phyloP scores from a whole-genome alignment of 768 basidiomycete genomes.

The Strobilomyces confusus region DNA sequence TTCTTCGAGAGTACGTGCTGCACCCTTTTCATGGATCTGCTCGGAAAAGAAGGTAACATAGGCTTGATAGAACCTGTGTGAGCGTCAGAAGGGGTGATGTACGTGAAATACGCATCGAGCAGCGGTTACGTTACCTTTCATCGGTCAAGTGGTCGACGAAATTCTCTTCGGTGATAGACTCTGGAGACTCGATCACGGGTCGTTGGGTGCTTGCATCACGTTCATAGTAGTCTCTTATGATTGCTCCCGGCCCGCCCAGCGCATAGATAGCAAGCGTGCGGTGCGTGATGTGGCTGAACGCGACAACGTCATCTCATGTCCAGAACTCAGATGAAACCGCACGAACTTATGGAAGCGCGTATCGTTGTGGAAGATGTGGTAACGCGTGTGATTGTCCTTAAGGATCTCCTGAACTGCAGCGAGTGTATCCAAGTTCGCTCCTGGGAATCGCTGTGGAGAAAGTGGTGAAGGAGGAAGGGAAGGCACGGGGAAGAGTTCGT shows the following conservation, averaged over 20 bases:
- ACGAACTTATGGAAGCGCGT: slow-evolving; percentile 49
- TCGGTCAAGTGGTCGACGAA: slow-evolving; percentile 25
- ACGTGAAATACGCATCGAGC: background rate
- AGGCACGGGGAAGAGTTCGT: slow-evolving; percentile 24
- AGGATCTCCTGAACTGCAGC: slow-evolving; percentile 31
- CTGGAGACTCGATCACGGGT: slow-evolving; percentile 22
- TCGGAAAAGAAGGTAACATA: slow-evolving; percentile 27
- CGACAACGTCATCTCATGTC: background rate
- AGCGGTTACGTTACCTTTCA: slow-evolving; percentile 19
- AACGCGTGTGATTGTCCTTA: slow-evolving; percentile 45
- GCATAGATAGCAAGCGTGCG: slow-evolving; percentile 28
- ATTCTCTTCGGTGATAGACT: slow-evolving; percentile 20
- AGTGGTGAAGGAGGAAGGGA: slow-evolving; percentile 24
- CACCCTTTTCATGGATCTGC: slow-evolving; percentile 17
- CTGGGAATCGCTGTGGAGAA: slow-evolving; percentile 26
- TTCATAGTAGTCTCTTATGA: slow-evolving; percentile 26
- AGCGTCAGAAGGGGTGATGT: background rate
- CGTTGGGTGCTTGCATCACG: slow-evolving; percentile 21
- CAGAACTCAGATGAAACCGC: background rate
- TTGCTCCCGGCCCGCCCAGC: slow-evolving; percentile 20
- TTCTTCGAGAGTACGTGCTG: slow-evolving; percentile 18
- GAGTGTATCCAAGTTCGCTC: slow-evolving; percentile 22
- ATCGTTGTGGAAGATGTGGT: slow-evolving; percentile 49
- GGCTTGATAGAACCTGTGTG: slow-evolving; percentile 20
- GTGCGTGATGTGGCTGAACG: slow-evolving; percentile 27